Base-by-base conservation (phyloP, 1,284 basidiomycete genomes). In the Boletus albobrunnescens region DNA sequence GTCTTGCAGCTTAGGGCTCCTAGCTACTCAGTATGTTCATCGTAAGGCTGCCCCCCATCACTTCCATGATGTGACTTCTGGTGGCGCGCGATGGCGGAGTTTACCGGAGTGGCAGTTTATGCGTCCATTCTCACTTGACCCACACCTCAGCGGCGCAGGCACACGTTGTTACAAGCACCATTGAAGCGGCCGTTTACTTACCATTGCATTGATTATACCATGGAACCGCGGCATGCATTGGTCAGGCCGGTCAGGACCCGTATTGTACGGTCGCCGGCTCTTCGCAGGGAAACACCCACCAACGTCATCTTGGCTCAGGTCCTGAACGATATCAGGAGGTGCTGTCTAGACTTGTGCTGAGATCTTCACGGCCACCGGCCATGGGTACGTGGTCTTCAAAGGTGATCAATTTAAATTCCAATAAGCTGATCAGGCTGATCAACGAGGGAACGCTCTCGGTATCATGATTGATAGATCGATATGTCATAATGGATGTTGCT, bases 391-490 rank as follows among this genome's bases (percentile, higher is more conserved):
- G n/a, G n/a, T 33, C 49, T 17, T 39, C 22, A 19, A 31, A 48
- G 17, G 27, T 17, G 17, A 27, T 33, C 17, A 9, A 13, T 23
- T 33, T 4, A 30, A 11, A 19, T 17, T 31, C 31, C 35, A 31
- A 24, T 4, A 23, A 32, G 28, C 30, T 42, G 43, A 54, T 52
- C 45, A 22, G 23, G 22, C 22, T 22, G 22, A 22, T 22, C 22
- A 22, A 22, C 22, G 22, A 6, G 6, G 22, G 22, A 22, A 22
- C 22, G 22, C 22, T 22, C 22, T 22, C 22, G 22, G 22, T 22
- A 22, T 22, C 22, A 22, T 17, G 27, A 30, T 23, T 26, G 16
- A 30, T 9, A 17, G 45, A 56, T 58, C 47, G 47, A 59, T 50
- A 28, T 53, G 36, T 27, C 47, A 27, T 49, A 31, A 48, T 11